Evolutionary conservation across 495 filamentous ascomycete species (phyloP), one percentile per base, ranked within the genome.

Genomic region (Evansstolkia leycettana): DNA sequence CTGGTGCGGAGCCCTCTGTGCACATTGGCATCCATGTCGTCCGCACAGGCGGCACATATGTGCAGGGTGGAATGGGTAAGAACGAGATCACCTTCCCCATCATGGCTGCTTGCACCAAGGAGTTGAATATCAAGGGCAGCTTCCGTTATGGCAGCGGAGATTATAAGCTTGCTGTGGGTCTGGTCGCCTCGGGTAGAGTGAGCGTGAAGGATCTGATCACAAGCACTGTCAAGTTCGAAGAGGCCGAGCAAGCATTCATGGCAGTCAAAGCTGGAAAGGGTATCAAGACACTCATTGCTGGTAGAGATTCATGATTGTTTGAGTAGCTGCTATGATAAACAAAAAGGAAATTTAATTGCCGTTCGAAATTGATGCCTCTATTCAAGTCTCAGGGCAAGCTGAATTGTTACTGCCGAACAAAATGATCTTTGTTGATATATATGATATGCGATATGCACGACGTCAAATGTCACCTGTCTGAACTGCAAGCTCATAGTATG

Each of bases 21-120:
- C 60, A 70, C 42, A 65, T 65, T 0, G 72, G 69, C 5, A 64
- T 73, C 17, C 58, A 72, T 36, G 62, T 65, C 18, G 49, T 70
- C 7, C 64, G 62, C 24, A 59, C 54, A 35, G 71, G 72, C 7
- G 72, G 73, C 9, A 74, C 62, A 5, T 76, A 70, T 40, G 72
- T 78, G 2, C 73, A 80, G 46, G 71, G 66, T 28, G 75, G 73
- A 11, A 70, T 78, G 66, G 73, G 71, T 0, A 64, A 64, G 31
- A 65, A 63, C 41, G 68, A 73, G 46, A 66, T 73, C 29, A 50
- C 43, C 1, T 72, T 75, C 47, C 71, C 73, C 1, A 75, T 76
- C 40, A 71, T 67, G 50, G 64, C 60, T 2, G 61, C 64, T n/a
- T 71, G 64, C 46, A 65, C 64, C 11, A 67, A 69, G 43, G 73